Evolutionary conservation across 2,329 filamentous ascomycete species (phyloP).

Genomic region (Coniochaeta prunicola): DNA sequence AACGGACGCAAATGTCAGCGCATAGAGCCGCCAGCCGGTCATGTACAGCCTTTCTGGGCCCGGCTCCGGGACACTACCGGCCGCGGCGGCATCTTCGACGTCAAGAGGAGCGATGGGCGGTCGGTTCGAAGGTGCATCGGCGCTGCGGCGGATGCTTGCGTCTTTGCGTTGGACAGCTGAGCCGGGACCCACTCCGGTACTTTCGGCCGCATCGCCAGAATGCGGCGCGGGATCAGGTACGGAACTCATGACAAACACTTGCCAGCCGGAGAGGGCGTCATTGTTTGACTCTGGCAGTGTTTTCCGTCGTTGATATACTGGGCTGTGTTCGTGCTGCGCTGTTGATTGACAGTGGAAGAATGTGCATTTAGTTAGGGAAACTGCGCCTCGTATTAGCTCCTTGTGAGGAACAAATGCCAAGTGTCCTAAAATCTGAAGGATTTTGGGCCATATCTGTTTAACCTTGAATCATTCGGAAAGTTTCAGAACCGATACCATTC

Average conservation of each 20-base stretch:
- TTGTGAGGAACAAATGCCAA: too few species aligned
- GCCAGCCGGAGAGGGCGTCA: background rate
- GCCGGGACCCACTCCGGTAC: background rate
- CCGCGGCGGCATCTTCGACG: background rate
- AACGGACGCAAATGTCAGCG: background rate
- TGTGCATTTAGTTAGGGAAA: too few species aligned
- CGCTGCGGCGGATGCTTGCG: background rate
- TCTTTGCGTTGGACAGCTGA: background rate
- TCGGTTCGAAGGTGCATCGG: background rate
- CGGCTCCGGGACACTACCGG: background rate
- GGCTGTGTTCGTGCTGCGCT: too few species aligned
- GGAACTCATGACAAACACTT: constrained; percentile 15
- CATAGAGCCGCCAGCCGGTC: background rate
- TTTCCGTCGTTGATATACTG: too few species aligned
- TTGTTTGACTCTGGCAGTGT: background rate
- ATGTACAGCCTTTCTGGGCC: background rate
- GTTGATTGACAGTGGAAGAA: too few species aligned
- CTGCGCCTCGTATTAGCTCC: too few species aligned
- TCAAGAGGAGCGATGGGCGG: background rate
- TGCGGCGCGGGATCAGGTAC: constrained; percentile 38
- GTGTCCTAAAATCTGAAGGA: too few species aligned
- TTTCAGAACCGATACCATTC: too few species aligned
- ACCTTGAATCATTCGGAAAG: too few species aligned
- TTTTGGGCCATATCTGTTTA: too few species aligned
- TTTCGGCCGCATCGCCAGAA: constrained; percentile 27